These are phyloP conservation scores for Penicillium concentricum DNA, from an alignment of 2,329 filamentous ascomycete genomes.

Conservation along the genomic window DNA sequence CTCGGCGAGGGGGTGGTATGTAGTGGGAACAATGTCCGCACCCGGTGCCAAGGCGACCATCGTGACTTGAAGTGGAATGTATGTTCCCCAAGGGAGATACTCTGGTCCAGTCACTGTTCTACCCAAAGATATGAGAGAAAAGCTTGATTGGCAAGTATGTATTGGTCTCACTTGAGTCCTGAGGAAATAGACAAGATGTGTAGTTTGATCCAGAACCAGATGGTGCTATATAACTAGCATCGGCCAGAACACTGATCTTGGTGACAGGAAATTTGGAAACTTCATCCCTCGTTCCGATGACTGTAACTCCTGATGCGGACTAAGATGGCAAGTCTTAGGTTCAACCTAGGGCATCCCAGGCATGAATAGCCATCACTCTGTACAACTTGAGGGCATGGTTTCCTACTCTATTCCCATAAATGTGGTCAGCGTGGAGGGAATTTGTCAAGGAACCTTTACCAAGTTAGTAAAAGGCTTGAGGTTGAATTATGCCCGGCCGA, in stretches of 20 bases:
- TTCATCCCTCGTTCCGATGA: conserved; percentile 15
- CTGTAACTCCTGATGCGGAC: conserved; percentile 19
- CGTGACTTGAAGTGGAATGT: conserved; percentile 7
- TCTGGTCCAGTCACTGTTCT: not conserved
- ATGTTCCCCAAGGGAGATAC: not conserved
- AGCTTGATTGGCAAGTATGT: not conserved
- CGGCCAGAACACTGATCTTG: not conserved
- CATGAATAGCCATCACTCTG: conserved; percentile 9
- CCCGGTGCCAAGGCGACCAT: conserved; percentile 19
- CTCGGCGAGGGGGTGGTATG: conserved; percentile 7
- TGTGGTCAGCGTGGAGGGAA: not conserved
- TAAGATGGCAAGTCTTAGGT: conserved; percentile 15
- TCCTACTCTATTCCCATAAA: not conserved
- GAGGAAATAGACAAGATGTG: not conserved
- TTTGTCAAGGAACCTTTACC: no score
- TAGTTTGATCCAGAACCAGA: conserved; percentile 3
- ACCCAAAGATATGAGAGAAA: not conserved
- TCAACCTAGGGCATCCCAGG: conserved; percentile 10
- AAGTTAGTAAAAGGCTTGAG: not conserved
- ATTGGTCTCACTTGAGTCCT: not conserved
- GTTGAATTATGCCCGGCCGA: not conserved
- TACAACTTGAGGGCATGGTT: conserved; percentile 12
- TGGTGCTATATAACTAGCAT: conserved; percentile 20
- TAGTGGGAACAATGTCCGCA: conserved; percentile 9
- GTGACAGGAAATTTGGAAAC: not conserved